These are phyloP conservation scores for Hypomyces perniciosus DNA, from an alignment of 2,329 filamentous ascomycete species.

Conservation along the genomic window DNA sequence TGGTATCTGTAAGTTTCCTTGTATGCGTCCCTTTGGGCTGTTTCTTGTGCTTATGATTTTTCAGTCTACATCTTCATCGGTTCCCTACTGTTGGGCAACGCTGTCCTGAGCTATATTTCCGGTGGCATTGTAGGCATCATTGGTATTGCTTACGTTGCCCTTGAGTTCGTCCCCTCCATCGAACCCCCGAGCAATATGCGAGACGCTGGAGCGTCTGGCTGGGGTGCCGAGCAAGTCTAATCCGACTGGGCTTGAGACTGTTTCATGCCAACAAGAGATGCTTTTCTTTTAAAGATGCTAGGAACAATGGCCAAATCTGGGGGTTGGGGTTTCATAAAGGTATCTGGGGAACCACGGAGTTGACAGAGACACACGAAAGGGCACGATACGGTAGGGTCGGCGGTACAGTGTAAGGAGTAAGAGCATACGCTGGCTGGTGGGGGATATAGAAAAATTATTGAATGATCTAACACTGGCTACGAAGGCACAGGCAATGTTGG, in stretches of 20 bases:
- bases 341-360: neutral
- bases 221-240: conserved; percentile 73
- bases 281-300: neutral
- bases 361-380: neutral
- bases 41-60: conserved; percentile 8
- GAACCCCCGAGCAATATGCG: conserved; percentile 79
- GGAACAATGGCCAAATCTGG: neutral
- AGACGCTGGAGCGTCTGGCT: conserved; percentile 62
- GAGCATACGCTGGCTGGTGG: no score
- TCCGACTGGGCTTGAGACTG: neutral
- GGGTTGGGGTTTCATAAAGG: no score
- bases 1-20: conserved; percentile 70
- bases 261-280: neutral
- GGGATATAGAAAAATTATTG: no score
- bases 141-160: conserved; percentile 69
- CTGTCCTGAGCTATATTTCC: conserved; percentile 64
- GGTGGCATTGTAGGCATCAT: conserved; percentile 72
- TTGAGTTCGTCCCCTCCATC: conserved; percentile 73
- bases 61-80: conserved; percentile 95
- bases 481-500: no score
- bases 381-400: no score
- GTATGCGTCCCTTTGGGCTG: neutral
- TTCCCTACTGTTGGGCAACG: conserved; percentile 68
- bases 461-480: no score
- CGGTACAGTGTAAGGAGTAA: no score